Conservation (phyloP, 1,284 basidiomycete species). For the Tremellales sp. region DNA sequence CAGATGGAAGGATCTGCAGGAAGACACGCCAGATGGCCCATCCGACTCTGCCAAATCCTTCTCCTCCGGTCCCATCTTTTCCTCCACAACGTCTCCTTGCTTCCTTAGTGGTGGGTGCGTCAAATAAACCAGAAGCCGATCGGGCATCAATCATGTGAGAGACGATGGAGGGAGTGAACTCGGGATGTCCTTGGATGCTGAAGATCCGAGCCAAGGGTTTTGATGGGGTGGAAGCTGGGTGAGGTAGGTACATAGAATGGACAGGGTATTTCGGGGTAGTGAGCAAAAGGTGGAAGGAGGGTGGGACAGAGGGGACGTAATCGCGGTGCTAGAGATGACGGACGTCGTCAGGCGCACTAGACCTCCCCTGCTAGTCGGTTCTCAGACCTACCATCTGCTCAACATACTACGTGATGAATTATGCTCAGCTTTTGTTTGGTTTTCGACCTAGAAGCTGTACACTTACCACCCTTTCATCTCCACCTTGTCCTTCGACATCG, state of each 20-base stretch:
- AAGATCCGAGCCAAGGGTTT: slow-evolving; percentile 46
- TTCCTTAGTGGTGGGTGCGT: slow-evolving; percentile 41
- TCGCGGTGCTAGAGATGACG: slow-evolving; percentile 48
- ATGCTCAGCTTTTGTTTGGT: not conserved
- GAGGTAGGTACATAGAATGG: slow-evolving; percentile 52
- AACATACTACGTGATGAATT: slow-evolving; percentile 40
- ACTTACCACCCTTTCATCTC: slow-evolving; percentile 37
- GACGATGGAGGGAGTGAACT: slow-evolving; percentile 54
- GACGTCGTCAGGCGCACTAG: not conserved
- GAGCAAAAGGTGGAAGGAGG: slow-evolving; percentile 49
- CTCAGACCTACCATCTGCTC: slow-evolving; percentile 49
- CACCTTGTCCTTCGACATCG: slow-evolving; percentile 38
- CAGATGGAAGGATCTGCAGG: slow-evolving; percentile 41
- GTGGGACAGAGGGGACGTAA: slow-evolving; percentile 49
- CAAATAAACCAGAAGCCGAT: slow-evolving; percentile 47
- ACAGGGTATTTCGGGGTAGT: slow-evolving; percentile 48
- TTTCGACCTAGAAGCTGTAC: not conserved
- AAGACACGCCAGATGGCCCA: slow-evolving; percentile 51
- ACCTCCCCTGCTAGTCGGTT: not conserved
- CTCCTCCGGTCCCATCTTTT: slow-evolving; percentile 44
- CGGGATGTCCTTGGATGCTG: slow-evolving; percentile 54
- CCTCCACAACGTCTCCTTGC: slow-evolving; percentile 50
- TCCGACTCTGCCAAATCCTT: slow-evolving; percentile 51
- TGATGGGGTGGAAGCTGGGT: slow-evolving; percentile 43
- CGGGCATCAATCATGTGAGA: slow-evolving; percentile 49